Conservation (phyloP, 208 protist genomes). For the Histomonas meleagridis region DNA sequence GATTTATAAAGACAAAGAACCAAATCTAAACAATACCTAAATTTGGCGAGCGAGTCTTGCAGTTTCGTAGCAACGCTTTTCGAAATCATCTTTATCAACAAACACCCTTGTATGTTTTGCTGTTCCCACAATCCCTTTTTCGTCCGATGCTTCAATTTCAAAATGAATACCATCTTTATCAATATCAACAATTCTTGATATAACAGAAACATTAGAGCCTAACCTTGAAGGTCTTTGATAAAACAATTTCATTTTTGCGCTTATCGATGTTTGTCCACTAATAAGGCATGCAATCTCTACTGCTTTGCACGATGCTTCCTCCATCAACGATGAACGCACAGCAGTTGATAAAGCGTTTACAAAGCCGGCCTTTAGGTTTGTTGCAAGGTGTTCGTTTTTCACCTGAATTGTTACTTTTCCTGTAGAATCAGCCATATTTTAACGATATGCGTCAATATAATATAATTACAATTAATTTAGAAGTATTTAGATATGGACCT, state of each 20-base stretch:
- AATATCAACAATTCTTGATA: not conserved
- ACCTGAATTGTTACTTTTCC: not conserved
- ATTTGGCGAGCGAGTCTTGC: not conserved
- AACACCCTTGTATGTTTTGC: not conserved
- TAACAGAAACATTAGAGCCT: not conserved
- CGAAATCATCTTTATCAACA: conserved; percentile 4
- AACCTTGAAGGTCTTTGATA: not conserved
- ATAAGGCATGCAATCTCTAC: not conserved
- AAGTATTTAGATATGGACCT: too few species aligned
- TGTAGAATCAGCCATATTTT: not conserved
- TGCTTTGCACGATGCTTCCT: not conserved
- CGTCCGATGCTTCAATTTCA: conserved; percentile 18
- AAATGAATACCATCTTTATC: not conserved
- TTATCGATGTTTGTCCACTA: not conserved
- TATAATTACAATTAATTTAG: too few species aligned
- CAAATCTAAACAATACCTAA: too few species aligned
- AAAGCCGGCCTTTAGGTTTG: not conserved
- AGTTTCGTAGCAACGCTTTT: not conserved
- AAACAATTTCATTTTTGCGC: not conserved
- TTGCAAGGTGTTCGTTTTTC: not conserved
- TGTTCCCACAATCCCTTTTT: not conserved
- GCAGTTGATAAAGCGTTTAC: conserved; percentile 10
- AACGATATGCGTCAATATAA: too few species aligned
- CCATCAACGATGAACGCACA: not conserved
- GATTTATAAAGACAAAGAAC: too few species aligned